These are phyloP conservation scores for Quercus cerris DNA, from an alignment of 306 rosid species.

Conservation along the genomic window DNA sequence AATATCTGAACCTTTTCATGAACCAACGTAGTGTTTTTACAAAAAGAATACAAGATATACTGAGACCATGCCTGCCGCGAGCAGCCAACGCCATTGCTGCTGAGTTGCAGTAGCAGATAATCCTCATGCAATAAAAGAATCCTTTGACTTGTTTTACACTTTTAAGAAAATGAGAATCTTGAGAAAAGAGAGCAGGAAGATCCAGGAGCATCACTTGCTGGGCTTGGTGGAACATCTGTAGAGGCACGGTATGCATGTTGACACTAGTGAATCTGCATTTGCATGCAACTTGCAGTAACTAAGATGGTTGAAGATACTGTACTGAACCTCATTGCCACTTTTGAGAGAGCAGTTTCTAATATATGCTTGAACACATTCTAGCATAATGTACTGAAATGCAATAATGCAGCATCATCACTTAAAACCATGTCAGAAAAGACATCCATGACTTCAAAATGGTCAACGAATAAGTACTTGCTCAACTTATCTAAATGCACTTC, in stretches of 20 bases:
- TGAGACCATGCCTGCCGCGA: constrained; percentile 27
- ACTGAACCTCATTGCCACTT: too few species aligned
- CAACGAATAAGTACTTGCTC: too few species aligned
- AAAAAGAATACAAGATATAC: constrained; percentile 31
- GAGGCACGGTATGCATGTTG: constrained; percentile 80
- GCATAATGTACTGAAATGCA: too few species aligned
- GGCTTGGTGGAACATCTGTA: constrained; percentile 61
- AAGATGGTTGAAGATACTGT: too few species aligned
- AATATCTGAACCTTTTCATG: constrained; percentile 25
- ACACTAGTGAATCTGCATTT: constrained; percentile 78
- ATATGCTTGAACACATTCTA: too few species aligned
- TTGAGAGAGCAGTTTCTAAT: too few species aligned
- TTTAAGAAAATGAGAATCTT: constrained; percentile 74
- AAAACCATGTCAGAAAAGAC: too few species aligned
- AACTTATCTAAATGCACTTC: too few species aligned
- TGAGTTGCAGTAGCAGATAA: constrained; percentile 29
- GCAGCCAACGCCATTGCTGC: constrained; percentile 20
- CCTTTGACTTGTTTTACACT: constrained; percentile 12
- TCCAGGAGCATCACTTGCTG: constrained; percentile 64
- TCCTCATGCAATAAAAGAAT: constrained; percentile 24
- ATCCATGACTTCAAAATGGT: too few species aligned
- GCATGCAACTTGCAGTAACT: constrained; percentile 19
- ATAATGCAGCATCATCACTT: too few species aligned
- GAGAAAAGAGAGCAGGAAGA: constrained; percentile 72
- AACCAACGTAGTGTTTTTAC: constrained; percentile 7